Evolutionary conservation across 441 rosid genomes (phyloP).

Genomic region (Pelargonium exstipulatum): DNA sequence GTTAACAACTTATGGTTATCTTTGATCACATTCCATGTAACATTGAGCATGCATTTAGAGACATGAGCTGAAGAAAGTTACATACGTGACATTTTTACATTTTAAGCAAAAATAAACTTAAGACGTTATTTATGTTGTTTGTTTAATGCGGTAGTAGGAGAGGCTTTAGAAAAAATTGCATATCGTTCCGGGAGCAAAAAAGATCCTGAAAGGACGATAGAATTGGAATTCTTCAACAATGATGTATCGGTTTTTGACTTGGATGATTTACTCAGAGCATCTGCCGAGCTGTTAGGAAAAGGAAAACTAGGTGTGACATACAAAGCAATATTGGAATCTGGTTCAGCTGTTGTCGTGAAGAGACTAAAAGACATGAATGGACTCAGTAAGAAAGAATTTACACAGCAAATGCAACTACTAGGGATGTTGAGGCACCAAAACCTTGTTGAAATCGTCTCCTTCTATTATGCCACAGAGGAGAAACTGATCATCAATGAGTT

Average conservation of each 20-base stretch:
- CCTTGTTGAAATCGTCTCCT: constrained; percentile 39
- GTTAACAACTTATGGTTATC: too few relatives aligned
- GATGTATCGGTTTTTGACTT: constrained; percentile 37
- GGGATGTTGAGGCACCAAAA: constrained; percentile 48
- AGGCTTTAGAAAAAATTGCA: constrained; percentile 18
- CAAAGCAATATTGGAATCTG: constrained; percentile 45
- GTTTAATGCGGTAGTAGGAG: constrained; percentile 10
- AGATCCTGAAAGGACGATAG: constrained; percentile 41
- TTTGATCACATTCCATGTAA: too few relatives aligned
- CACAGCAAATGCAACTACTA: constrained; percentile 44
- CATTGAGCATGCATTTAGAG: too few relatives aligned
- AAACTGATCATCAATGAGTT: constrained; percentile 48
- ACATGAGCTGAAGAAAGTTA: not conserved
- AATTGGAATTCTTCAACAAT: constrained; percentile 39
- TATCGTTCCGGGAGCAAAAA: constrained; percentile 15
- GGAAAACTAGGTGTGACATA: constrained; percentile 47
- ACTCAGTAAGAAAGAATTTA: constrained; percentile 40
- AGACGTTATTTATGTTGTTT: not conserved
- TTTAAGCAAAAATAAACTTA: not conserved
- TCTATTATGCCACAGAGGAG: constrained; percentile 43
- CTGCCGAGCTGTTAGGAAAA: constrained; percentile 48
- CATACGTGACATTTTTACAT: not conserved
- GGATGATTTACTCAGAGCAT: constrained; percentile 54
- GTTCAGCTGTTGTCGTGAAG: constrained; percentile 38
- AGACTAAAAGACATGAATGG: constrained; percentile 33